Percentiles rank a stretch among this genome's conserved stretches.
Conservation (phyloP, 352 stramenopile genomes). For the Globisporangium nodosum region DNA sequence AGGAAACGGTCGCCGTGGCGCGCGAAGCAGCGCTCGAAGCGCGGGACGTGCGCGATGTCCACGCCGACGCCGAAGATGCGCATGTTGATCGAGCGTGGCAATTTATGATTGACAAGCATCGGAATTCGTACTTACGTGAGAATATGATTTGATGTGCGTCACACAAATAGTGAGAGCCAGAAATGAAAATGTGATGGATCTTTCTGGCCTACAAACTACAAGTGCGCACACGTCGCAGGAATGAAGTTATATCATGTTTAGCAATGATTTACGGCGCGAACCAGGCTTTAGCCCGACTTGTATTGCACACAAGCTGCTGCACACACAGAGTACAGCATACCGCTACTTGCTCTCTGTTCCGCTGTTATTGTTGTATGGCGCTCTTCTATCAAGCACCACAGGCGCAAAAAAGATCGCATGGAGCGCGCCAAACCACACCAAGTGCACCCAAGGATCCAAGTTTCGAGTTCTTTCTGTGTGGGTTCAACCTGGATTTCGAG, state of each 20-base stretch:
- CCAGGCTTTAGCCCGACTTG: background rate
- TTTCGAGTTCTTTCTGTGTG: background rate
- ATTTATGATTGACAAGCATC: background rate
- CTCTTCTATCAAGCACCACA: too few species aligned
- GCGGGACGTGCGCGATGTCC: constrained; percentile 59
- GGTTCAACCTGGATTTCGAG: background rate
- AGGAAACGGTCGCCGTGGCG: constrained; percentile 66
- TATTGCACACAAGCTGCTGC: background rate
- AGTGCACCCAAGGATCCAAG: background rate
- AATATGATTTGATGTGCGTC: background rate
- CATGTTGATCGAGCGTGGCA: constrained; percentile 2
- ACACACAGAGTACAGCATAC: too few species aligned
- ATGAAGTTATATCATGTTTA: background rate
- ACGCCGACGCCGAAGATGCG: constrained; percentile 63
- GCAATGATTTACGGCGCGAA: background rate
- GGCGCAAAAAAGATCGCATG: background rate
- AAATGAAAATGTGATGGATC: constrained; percentile 1
- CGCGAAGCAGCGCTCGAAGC: constrained; percentile 43
- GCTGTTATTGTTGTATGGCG: too few species aligned
- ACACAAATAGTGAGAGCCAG: background rate
- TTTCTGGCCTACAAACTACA: background rate
- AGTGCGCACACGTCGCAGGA: background rate
- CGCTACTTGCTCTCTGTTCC: too few species aligned
- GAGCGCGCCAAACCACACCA: background rate
- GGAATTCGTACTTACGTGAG: background rate